These are phyloP conservation scores for Paramecium bursaria DNA, from an alignment of 73 alveolate genomes.

Conservation along the genomic window DNA sequence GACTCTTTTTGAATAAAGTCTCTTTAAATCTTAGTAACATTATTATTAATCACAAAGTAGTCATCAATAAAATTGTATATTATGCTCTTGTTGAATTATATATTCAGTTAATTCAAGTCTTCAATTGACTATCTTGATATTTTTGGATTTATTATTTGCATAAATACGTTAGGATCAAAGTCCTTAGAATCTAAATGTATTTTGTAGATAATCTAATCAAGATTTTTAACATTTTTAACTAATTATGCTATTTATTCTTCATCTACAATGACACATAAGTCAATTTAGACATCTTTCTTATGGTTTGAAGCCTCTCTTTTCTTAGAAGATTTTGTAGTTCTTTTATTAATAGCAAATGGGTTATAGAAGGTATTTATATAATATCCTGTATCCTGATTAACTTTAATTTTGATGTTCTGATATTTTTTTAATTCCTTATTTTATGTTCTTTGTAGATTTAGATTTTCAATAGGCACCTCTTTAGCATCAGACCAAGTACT, in stretches of 20 bases:
- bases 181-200: slow-evolving; percentile 46
- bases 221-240: not conserved
- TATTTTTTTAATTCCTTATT: slow-evolving; percentile 3
- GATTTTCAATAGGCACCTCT: slow-evolving; percentile 10
- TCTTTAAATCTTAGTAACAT: not conserved
- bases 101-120: not conserved
- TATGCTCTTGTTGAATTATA: slow-evolving; percentile 10
- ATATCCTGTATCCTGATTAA: slow-evolving; percentile 42
- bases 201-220: slow-evolving; percentile 31
- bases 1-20: slow-evolving; percentile 26
- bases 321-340: slow-evolving; percentile 25
- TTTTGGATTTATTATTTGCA: slow-evolving; percentile 12
- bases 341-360: not conserved
- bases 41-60: slow-evolving; percentile 16
- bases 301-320: slow-evolving; percentile 32
- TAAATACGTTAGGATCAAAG: slow-evolving; percentile 10
- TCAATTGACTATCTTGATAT: not conserved
- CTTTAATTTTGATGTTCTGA: slow-evolving; percentile 1
- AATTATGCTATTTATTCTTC: slow-evolving; percentile 26
- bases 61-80: slow-evolving; percentile 44
- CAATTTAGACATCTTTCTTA: not conserved
- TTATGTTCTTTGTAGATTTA: slow-evolving; percentile 26
- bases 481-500: slow-evolving; percentile 40
- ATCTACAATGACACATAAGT: slow-evolving; percentile 20
- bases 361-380: slow-evolving; percentile 39